Percentiles rank a stretch among this genome's conserved stretches.
phyloP scores from a whole-genome alignment of 2,329 filamentous ascomycete genomes.

The Talaromyces sp. region DNA sequence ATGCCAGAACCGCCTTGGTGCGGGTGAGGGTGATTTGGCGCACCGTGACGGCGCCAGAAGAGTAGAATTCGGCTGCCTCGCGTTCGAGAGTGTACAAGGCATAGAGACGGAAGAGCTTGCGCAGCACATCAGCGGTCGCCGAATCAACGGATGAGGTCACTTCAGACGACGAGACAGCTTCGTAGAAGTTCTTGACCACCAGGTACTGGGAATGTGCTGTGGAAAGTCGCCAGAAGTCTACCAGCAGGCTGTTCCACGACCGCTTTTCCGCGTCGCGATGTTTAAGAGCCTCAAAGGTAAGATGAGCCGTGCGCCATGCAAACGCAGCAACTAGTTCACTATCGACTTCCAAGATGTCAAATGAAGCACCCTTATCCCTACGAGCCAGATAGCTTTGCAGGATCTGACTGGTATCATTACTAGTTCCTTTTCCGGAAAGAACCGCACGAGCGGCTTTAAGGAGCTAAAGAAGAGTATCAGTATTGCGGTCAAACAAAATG shows the following conservation, averaged over 20 bases:
- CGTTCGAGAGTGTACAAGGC: slow-evolving; percentile 62
- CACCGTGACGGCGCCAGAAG: slow-evolving; percentile 61
- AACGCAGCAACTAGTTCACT: slow-evolving; percentile 67
- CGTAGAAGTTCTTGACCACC: slow-evolving; percentile 74
- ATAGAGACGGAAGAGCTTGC: slow-evolving; percentile 62
- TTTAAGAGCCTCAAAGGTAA: slow-evolving; percentile 70
- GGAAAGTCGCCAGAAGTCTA: slow-evolving; percentile 71
- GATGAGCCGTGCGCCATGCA: slow-evolving; percentile 66
- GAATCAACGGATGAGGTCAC: slow-evolving; percentile 51
- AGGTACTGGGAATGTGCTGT: slow-evolving; percentile 73
- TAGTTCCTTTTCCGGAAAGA: slow-evolving; percentile 56
- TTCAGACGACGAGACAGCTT: slow-evolving; percentile 53
- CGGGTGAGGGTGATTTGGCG: slow-evolving; percentile 66
- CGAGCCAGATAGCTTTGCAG: slow-evolving; percentile 59
- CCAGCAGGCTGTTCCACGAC: slow-evolving; percentile 69
- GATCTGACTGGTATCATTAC: slow-evolving; percentile 64
- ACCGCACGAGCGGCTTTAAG: slow-evolving; percentile 69
- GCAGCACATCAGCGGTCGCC: slow-evolving; percentile 53
- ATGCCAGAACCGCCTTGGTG: slow-evolving; percentile 61
- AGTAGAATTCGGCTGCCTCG: slow-evolving; percentile 68
- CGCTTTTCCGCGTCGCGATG: slow-evolving; percentile 69
- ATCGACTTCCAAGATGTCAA: slow-evolving; percentile 66
- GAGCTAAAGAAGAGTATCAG: slow-evolving; percentile 36
- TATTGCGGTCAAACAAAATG: not conserved
- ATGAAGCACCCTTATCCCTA: slow-evolving; percentile 65